Evolutionary conservation across 352 stramenopile genomes (phyloP).

Genomic region (Blastocystis sp.): DNA sequence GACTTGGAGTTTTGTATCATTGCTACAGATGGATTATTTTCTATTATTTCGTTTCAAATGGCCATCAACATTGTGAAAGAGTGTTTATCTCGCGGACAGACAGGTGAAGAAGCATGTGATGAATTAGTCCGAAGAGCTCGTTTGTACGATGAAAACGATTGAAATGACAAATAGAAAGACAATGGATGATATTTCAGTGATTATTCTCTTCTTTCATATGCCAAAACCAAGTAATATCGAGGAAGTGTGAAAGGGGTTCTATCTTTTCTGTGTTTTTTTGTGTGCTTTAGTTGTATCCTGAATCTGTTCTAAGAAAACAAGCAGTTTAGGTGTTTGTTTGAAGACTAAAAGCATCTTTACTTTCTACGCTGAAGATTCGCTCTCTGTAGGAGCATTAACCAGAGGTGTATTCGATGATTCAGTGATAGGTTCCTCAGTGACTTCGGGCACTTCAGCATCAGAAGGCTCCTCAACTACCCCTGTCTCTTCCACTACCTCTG

Average conservation of each 20-base stretch:
- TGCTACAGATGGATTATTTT: slow-evolving; percentile 35
- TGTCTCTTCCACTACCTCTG: neutral
- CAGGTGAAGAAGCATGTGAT: slow-evolving; percentile 38
- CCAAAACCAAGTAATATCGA: neutral
- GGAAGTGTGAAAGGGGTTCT: neutral
- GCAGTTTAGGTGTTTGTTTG: neutral
- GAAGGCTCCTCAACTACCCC: neutral
- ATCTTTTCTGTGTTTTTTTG: too few species aligned
- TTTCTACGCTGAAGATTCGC: neutral
- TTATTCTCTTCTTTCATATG: slow-evolving; percentile 65
- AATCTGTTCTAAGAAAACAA: too few species aligned
- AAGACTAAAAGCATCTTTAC: neutral
- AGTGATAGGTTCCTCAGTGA: neutral
- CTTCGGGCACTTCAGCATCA: neutral
- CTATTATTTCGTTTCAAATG: slow-evolving; percentile 35
- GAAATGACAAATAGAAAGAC: slow-evolving; percentile 10
- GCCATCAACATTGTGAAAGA: slow-evolving; percentile 62
- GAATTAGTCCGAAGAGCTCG: slow-evolving; percentile 18
- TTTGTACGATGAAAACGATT: neutral
- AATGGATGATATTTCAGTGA: slow-evolving; percentile 63
- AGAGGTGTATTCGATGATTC: neutral
- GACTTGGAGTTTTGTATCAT: slow-evolving; percentile 64
- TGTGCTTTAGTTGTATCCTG: too few species aligned
- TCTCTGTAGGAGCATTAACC: neutral
- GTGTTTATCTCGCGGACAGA: neutral